These are phyloP conservation scores for Cryptococcus sp. DNA, from an alignment of 1,284 basidiomycete genomes.

Conservation along the genomic window DNA sequence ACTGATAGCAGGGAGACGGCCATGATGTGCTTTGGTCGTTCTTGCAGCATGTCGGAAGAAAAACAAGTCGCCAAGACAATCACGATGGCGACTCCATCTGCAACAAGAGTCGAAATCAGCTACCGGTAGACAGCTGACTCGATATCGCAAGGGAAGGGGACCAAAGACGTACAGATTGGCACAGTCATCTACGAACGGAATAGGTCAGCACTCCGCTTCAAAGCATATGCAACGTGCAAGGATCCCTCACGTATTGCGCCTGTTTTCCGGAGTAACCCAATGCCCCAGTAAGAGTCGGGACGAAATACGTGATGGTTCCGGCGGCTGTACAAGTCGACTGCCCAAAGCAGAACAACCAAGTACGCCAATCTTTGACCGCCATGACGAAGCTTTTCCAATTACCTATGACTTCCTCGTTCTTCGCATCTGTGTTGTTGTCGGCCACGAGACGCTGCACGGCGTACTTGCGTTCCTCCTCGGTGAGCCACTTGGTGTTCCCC, in stretches of 20 bases:
- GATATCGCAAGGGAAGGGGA: no score
- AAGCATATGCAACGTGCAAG: no score
- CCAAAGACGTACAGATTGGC: no score
- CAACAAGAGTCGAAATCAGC: background rate
- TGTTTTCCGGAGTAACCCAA: slow-evolving; percentile 34
- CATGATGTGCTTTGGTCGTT: slow-evolving; percentile 23
- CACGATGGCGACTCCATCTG: slow-evolving; percentile 21
- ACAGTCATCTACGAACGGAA: no score
- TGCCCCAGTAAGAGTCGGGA: slow-evolving; percentile 32
- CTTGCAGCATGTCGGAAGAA: slow-evolving; percentile 24
- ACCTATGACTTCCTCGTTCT: slow-evolving; percentile 22
- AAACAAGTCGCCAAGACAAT: slow-evolving; percentile 20
- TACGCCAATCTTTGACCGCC: slow-evolving; percentile 40
- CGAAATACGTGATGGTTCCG: slow-evolving; percentile 41
- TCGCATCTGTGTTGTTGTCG: slow-evolving; percentile 19
- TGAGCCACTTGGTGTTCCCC: slow-evolving; percentile 37
- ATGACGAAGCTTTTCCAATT: slow-evolving; percentile 32
- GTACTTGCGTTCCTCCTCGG: slow-evolving; percentile 25
- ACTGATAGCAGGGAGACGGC: slow-evolving; percentile 14
- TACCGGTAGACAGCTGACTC: no score
- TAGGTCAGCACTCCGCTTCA: no score
- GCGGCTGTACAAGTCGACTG: slow-evolving; percentile 24
- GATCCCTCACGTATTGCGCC: slow-evolving; percentile 26
- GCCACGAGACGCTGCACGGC: slow-evolving; percentile 21
- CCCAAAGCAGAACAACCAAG: slow-evolving; percentile 34